Evolutionary conservation across 805 yeast genomes (phyloP).

Genomic region (Jamesozyma spencerorum): DNA sequence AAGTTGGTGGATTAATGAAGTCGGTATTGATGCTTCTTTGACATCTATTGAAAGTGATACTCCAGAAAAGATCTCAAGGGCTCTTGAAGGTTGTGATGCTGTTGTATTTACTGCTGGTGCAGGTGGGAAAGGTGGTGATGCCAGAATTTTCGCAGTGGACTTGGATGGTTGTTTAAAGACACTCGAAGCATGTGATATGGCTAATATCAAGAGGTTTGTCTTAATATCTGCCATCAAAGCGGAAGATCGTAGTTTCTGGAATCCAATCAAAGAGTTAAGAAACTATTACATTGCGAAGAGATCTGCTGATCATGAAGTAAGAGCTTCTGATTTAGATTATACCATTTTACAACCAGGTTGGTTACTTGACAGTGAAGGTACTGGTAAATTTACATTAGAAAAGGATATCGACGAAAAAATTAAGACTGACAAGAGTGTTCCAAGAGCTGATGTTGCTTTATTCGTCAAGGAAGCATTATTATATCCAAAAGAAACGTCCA

Average conservation of each 20-base stretch:
- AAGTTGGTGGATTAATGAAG: slow-evolving; percentile 30
- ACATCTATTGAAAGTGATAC: slow-evolving; percentile 33
- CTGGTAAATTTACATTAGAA: slow-evolving; percentile 34
- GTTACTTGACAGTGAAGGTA: slow-evolving; percentile 10
- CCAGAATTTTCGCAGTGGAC: slow-evolving; percentile 42
- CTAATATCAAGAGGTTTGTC: slow-evolving; percentile 37
- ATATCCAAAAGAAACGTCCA: slow-evolving; percentile 31
- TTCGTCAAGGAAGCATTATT: slow-evolving; percentile 34
- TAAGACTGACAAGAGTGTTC: neutral
- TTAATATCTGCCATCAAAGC: slow-evolving; percentile 49
- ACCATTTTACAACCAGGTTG: slow-evolving; percentile 49
- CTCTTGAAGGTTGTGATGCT: slow-evolving; percentile 41
- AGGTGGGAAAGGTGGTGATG: slow-evolving; percentile 45
- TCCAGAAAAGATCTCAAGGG: slow-evolving; percentile 29
- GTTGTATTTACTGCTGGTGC: slow-evolving; percentile 35
- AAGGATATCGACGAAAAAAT: slow-evolving; percentile 12
- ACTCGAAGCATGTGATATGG: slow-evolving; percentile 43
- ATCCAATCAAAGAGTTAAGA: slow-evolving; percentile 28
- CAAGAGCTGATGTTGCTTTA: slow-evolving; percentile 49
- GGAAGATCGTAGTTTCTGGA: slow-evolving; percentile 38
- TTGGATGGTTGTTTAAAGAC: slow-evolving; percentile 51
- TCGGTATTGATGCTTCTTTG: slow-evolving; percentile 30
- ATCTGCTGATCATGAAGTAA: slow-evolving; percentile 44
- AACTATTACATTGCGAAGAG: slow-evolving; percentile 52
- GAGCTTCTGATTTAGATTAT: slow-evolving; percentile 37